These are phyloP conservation scores for Curvularia verruculosa DNA, from an alignment of 2,329 filamentous ascomycete genomes.

Conservation along the genomic window DNA sequence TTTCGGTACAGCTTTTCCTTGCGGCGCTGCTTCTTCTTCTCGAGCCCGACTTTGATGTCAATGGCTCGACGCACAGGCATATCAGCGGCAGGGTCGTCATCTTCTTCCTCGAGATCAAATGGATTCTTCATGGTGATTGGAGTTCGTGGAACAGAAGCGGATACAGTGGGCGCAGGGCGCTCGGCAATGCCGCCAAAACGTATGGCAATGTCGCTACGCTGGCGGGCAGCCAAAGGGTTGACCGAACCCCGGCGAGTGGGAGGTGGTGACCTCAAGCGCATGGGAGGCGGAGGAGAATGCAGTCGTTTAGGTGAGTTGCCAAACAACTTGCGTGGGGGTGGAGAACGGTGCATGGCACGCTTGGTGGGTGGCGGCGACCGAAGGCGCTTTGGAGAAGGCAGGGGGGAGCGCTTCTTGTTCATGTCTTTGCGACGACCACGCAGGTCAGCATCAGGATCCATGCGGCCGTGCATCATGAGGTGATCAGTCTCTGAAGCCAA, in stretches of 20 bases:
- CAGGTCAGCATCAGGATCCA: conserved; percentile 67
- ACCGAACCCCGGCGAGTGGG: conserved; percentile 60
- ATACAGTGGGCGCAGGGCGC: conserved; percentile 73
- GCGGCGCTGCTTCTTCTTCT: conserved; percentile 90
- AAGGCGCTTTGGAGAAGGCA: conserved; percentile 66
- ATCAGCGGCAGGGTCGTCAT: conserved; percentile 47
- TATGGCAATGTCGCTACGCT: conserved; percentile 48
- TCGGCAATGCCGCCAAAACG: conserved; percentile 62
- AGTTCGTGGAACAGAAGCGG: conserved; percentile 84
- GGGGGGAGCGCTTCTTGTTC: conserved; percentile 52
- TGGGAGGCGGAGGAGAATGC: conserved; percentile 49
- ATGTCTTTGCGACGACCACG: conserved; percentile 43
- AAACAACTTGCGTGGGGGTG: conserved; percentile 63
- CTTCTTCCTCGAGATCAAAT: conserved; percentile 47
- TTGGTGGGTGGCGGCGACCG: conserved; percentile 58
- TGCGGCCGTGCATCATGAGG: conserved; percentile 72
- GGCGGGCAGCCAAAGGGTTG: conserved; percentile 36
- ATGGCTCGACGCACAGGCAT: conserved; percentile 88
- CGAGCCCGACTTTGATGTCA: conserved; percentile 88
- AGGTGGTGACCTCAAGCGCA: conserved; percentile 68
- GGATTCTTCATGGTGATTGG: conserved; percentile 57
- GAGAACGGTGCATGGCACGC: conserved; percentile 38
- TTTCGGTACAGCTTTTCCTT: conserved; percentile 92
- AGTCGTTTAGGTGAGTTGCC: conserved; percentile 75
- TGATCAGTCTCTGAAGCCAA: conserved; percentile 63